phyloP scores from a whole-genome alignment of 352 stramenopile genomes.

The Phytophthora ramorum region DNA sequence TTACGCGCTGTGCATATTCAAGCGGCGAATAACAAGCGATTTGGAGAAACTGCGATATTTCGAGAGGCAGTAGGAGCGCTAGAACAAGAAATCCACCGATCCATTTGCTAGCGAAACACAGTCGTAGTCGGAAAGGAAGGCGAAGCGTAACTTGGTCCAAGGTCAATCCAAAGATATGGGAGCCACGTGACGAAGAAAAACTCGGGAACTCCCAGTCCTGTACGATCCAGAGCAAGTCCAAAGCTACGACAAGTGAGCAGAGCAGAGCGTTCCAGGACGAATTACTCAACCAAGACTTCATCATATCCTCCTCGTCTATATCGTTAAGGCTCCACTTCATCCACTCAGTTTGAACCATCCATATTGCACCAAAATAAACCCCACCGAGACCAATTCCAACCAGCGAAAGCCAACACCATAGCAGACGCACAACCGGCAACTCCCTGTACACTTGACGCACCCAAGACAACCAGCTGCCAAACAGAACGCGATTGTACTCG shows the following conservation, averaged over 20 bases:
- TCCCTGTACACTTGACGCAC: slow-evolving; percentile 35
- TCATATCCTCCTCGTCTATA: neutral
- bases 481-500: slow-evolving; percentile 32
- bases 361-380: slow-evolving; percentile 38
- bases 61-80: slow-evolving; percentile 53
- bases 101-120: slow-evolving; percentile 60
- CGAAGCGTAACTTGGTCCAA: slow-evolving; percentile 36
- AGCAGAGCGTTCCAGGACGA: slow-evolving; percentile 49
- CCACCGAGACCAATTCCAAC: slow-evolving; percentile 30
- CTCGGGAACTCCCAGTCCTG: slow-evolving; percentile 63
- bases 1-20: slow-evolving; percentile 42
- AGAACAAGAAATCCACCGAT: slow-evolving; percentile 54
- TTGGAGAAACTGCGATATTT: slow-evolving; percentile 59
- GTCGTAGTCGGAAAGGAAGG: slow-evolving; percentile 14
- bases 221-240: slow-evolving; percentile 61
- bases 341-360: slow-evolving; percentile 32
- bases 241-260: slow-evolving; percentile 37
- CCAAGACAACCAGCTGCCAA: slow-evolving; percentile 36
- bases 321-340: slow-evolving; percentile 27
- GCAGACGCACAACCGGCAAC: slow-evolving; percentile 29
- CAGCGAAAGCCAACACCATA: slow-evolving; percentile 37
- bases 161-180: slow-evolving; percentile 50
- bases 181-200: slow-evolving; percentile 43
- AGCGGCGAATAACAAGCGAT: slow-evolving; percentile 44
- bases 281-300: slow-evolving; percentile 43